Percentiles rank a stretch among this genome's conserved stretches.
These are phyloP conservation scores for Collybia sordida DNA, from an alignment of 768 basidiomycete genomes.

Conservation along the genomic window DNA sequence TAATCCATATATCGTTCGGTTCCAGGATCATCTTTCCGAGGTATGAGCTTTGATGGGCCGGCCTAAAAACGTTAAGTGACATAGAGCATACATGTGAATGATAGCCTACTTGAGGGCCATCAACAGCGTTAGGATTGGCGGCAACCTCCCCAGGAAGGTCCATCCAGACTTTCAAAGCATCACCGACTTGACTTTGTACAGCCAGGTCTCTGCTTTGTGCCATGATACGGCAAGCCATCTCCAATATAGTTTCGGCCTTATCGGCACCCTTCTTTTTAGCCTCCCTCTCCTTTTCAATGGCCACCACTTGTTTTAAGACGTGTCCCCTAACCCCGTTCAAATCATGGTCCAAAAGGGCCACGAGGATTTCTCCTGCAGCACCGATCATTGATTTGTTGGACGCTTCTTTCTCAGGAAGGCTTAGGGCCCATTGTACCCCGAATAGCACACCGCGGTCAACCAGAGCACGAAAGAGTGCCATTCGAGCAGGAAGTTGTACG, in stretches of 20 bases:
- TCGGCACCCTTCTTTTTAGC: slow-evolving; percentile 55
- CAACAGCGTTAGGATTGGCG: slow-evolving; percentile 33
- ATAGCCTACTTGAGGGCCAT: slow-evolving; percentile 25
- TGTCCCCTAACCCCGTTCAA: slow-evolving; percentile 82
- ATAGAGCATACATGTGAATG: no score
- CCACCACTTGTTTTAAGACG: slow-evolving; percentile 76
- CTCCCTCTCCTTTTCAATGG: slow-evolving; percentile 65
- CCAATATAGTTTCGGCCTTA: slow-evolving; percentile 72
- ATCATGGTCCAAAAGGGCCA: slow-evolving; percentile 88
- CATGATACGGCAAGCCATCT: slow-evolving; percentile 75
- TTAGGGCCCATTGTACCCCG: slow-evolving; percentile 91
- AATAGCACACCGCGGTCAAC: slow-evolving; percentile 87
- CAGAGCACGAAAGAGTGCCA: slow-evolving; percentile 82
- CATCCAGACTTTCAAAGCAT: slow-evolving; percentile 79
- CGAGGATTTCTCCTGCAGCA: slow-evolving; percentile 83
- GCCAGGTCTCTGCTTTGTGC: slow-evolving; percentile 81
- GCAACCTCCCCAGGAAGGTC: slow-evolving; percentile 51
- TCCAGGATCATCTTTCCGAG: slow-evolving; percentile 79
- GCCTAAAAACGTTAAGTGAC: slow-evolving; percentile 26
- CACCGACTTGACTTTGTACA: slow-evolving; percentile 88
- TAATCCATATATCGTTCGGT: slow-evolving; percentile 91
- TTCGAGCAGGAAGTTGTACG: slow-evolving; percentile 84
- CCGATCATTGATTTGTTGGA: slow-evolving; percentile 61
- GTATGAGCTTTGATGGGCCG: slow-evolving; percentile 26
- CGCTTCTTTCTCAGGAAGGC: slow-evolving; percentile 58